These are phyloP conservation scores for Pseudocercospora eumusae DNA, from an alignment of 2,329 filamentous ascomycete genomes.

Conservation along the genomic window DNA sequence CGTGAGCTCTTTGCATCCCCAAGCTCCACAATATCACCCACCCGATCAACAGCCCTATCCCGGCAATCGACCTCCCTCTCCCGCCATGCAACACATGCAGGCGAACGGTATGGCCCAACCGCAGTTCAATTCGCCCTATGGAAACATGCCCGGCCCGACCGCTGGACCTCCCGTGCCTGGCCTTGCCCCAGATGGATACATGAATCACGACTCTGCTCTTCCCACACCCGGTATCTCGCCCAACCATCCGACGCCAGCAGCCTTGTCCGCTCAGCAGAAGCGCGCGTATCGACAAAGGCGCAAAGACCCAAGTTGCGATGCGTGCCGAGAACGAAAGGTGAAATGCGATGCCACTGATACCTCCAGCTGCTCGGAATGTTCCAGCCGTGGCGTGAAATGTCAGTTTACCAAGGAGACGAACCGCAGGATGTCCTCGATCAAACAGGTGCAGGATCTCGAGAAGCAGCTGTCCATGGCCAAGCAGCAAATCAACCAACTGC, in stretches of 20 bases:
- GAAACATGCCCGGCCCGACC: slow-evolving; percentile 19
- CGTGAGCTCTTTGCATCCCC: slow-evolving; percentile 12
- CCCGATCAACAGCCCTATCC: slow-evolving; percentile 21
- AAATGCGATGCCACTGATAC: slow-evolving; percentile 96
- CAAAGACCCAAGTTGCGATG: slow-evolving; percentile 97
- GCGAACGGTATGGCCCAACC: slow-evolving; percentile 28
- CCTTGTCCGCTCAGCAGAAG: slow-evolving; percentile 72
- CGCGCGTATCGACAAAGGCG: slow-evolving; percentile 90
- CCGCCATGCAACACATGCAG: slow-evolving; percentile 29
- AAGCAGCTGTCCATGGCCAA: slow-evolving; percentile 81
- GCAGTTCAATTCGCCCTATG: slow-evolving; percentile 27
- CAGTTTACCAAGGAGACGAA: slow-evolving; percentile 99
- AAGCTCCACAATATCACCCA: neutral
- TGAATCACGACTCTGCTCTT: slow-evolving; percentile 32
- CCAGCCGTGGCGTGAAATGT: slow-evolving; percentile 92
- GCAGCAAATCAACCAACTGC: slow-evolving; percentile 75
- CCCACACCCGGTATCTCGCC: slow-evolving; percentile 37
- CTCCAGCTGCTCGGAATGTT: slow-evolving; percentile 94
- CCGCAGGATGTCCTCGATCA: slow-evolving; percentile 97
- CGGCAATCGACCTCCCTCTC: slow-evolving; percentile 22
- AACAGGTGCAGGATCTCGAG: slow-evolving; percentile 96
- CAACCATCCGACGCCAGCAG: slow-evolving; percentile 45
- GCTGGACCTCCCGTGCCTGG: slow-evolving; percentile 23
- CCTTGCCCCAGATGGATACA: slow-evolving; percentile 35
- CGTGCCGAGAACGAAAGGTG: slow-evolving; percentile 80